Evolutionary conservation across 768 basidiomycete genomes (phyloP).

Genomic region (Polyporus arcularius): DNA sequence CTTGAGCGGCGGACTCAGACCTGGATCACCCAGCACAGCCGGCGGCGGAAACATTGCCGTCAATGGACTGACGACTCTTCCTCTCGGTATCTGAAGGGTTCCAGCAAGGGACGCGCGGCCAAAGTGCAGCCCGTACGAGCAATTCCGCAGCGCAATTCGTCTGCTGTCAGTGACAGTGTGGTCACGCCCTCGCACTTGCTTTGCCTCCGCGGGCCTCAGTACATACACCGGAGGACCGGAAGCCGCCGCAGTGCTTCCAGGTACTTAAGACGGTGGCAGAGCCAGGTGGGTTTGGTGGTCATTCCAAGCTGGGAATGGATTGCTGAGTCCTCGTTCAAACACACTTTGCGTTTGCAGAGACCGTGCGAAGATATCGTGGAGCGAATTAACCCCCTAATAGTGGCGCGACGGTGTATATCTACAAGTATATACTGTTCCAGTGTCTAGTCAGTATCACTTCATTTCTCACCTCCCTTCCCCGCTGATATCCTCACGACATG

Average conservation of each 20-base stretch:
- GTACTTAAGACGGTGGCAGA: no score
- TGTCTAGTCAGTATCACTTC: no score
- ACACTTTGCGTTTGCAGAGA: background rate
- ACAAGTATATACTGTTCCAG: background rate
- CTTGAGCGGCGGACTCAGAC: background rate
- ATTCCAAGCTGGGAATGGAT: no score
- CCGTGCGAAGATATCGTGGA: background rate
- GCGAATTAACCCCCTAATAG: no score
- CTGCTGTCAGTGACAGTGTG: conserved; percentile 52
- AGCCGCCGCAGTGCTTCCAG: no score
- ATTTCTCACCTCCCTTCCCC: background rate
- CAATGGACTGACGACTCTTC: conserved; percentile 21
- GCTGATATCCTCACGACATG: conserved; percentile 1
- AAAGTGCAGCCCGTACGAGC: conserved; percentile 36
- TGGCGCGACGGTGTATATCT: background rate
- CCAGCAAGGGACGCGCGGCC: background rate
- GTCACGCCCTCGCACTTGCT: no score
- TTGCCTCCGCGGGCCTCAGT: no score
- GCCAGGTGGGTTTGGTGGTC: no score
- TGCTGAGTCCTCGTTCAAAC: background rate
- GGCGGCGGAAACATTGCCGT: conserved; percentile 16
- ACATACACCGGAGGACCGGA: no score
- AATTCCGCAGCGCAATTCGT: conserved; percentile 45
- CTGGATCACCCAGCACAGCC: background rate
- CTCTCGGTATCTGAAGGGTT: conserved; percentile 16